phyloP scores from a whole-genome alignment of 106 monocot species.

The Triglochin maritima region DNA sequence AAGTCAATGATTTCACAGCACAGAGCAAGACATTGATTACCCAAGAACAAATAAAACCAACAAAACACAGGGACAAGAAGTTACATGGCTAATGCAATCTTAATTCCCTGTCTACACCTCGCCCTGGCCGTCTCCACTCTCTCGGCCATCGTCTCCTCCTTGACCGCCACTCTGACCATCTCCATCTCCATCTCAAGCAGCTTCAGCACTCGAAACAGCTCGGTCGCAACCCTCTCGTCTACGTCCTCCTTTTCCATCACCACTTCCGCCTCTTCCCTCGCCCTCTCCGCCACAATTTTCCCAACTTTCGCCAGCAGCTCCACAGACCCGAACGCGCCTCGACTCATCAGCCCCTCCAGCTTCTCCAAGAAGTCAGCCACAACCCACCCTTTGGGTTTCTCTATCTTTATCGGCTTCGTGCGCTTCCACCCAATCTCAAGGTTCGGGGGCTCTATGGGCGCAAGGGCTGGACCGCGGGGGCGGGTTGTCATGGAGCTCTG shows the following conservation, averaged over 20 bases:
- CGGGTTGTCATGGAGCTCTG: neutral
- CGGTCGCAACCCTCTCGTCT: constrained; percentile 62
- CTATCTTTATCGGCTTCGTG: constrained; percentile 48
- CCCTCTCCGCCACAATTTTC: constrained; percentile 54
- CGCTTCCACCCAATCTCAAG: constrained; percentile 81
- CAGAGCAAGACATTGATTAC: too few species aligned
- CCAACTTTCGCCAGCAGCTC: constrained; percentile 61
- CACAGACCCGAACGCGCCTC: constrained; percentile 50
- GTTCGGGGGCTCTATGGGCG: constrained; percentile 58
- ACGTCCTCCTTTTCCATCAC: constrained; percentile 41
- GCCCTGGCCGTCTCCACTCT: constrained; percentile 57
- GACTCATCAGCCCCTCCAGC: constrained; percentile 56
- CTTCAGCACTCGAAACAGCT: constrained; percentile 58
- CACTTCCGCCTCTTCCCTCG: constrained; percentile 70
- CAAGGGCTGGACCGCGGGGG: constrained; percentile 17
- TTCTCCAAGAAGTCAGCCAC: constrained; percentile 77
- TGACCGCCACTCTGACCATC: constrained; percentile 79
- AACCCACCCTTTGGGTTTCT: constrained; percentile 64
- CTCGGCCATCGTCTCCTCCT: constrained; percentile 62
- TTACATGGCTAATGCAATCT: constrained; percentile 63
- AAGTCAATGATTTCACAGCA: too few species aligned
- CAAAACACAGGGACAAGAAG: too few species aligned
- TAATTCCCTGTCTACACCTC: constrained; percentile 68
- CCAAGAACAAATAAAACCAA: too few species aligned
- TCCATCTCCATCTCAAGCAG: constrained; percentile 83